phyloP scores from a whole-genome alignment of 2,329 filamentous ascomycete species.

The Coniochaeta prunicola region DNA sequence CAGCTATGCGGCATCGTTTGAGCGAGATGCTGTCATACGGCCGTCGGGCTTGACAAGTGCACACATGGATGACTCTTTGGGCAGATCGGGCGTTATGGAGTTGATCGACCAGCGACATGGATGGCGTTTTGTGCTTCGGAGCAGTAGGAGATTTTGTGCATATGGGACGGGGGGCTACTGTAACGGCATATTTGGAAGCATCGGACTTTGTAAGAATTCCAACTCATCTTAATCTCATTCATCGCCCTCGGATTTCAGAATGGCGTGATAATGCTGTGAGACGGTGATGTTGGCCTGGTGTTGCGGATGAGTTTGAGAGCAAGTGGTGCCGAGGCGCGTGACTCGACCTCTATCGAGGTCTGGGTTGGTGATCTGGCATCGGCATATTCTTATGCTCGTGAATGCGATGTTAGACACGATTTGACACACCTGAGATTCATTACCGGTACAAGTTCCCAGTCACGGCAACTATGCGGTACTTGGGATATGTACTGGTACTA shows the following conservation, averaged over 20 bases:
- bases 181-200: neutral
- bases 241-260: neutral
- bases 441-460: no score
- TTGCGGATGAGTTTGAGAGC: neutral
- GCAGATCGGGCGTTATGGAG: neutral
- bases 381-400: neutral
- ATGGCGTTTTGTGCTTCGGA: neutral
- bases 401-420: neutral
- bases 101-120: neutral
- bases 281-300: neutral
- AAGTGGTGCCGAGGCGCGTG: neutral
- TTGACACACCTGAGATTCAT: neutral
- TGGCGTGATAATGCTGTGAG: neutral
- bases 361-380: neutral
- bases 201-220: neutral
- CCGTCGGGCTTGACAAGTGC: neutral
- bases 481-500: neutral
- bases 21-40: neutral
- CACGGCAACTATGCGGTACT: no score
- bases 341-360: neutral
- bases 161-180: neutral
- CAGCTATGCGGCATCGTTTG: neutral
- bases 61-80: neutral
- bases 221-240: neutral
- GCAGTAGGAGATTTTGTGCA: neutral